A percentile compares a stretch with the other conserved stretches of the same genome.
Conservation (phyloP, 2,329 filamentous ascomycete genomes). For the Arthrinium phaeospermum region DNA sequence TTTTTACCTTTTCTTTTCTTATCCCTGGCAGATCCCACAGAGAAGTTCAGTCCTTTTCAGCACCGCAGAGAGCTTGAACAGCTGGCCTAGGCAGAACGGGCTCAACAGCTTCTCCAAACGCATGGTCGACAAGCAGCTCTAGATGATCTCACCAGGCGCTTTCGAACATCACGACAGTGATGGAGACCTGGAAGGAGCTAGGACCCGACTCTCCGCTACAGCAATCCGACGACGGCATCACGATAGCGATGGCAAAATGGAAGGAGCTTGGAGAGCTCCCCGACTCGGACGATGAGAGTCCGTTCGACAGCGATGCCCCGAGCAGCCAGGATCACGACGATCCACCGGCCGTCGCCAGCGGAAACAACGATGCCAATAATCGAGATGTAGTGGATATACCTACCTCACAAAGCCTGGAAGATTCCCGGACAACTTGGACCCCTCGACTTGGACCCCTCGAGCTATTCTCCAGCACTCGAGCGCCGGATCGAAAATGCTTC, state of each 20-base stretch:
- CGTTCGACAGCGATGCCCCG: conserved; percentile 37
- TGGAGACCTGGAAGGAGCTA: too few relatives aligned
- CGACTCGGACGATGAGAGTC: conserved; percentile 50
- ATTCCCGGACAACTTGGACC: conserved; percentile 11
- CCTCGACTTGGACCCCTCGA: conserved; percentile 31
- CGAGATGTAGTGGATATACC: conserved; percentile 38
- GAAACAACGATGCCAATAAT: conserved; percentile 22
- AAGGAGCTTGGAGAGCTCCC: conserved; percentile 51
- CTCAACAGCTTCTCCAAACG: too few relatives aligned
- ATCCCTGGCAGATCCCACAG: too few relatives aligned
- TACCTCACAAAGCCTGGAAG: conserved; percentile 31
- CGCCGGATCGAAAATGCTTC: not conserved
- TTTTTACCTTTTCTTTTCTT: too few relatives aligned
- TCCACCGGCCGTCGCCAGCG: not conserved
- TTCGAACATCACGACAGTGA: too few relatives aligned
- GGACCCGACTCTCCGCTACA: too few relatives aligned
- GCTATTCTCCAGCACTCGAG: not conserved
- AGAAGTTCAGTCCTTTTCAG: too few relatives aligned
- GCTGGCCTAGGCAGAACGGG: too few relatives aligned
- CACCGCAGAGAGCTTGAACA: too few relatives aligned
- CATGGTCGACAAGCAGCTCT: too few relatives aligned
- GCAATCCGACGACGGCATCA: too few relatives aligned
- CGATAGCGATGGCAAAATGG: conserved; percentile 47
- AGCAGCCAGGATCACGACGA: conserved; percentile 9
- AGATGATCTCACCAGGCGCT: too few relatives aligned